These are phyloP conservation scores for Penicillium sp. DNA, from an alignment of 2,329 filamentous ascomycete genomes.

Conservation along the genomic window DNA sequence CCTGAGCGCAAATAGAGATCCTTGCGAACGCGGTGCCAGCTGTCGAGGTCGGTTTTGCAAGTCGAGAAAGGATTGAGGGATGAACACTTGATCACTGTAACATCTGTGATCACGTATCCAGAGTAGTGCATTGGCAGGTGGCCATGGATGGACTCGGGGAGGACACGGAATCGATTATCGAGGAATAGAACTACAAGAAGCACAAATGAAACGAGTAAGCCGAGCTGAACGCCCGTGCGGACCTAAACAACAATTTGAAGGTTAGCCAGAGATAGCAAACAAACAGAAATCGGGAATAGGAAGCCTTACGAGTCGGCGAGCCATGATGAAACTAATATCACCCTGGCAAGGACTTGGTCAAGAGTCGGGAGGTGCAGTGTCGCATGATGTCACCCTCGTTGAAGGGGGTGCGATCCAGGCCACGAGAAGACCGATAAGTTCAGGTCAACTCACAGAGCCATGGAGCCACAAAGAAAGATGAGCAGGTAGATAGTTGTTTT, in stretches of 20 bases:
- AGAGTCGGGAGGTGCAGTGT: conserved; percentile 29
- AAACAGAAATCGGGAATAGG: background rate
- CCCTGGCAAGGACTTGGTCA: conserved; percentile 36
- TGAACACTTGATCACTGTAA: conserved; percentile 77
- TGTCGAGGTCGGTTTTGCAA: conserved; percentile 71
- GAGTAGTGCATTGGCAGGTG: conserved; percentile 85
- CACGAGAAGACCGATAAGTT: conserved; percentile 31
- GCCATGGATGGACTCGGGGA: conserved; percentile 82
- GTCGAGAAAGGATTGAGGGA: conserved; percentile 73
- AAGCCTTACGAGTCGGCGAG: conserved; percentile 47
- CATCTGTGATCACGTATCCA: conserved; percentile 82
- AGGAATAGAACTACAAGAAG: conserved; percentile 77
- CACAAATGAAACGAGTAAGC: conserved; percentile 66
- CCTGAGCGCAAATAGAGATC: conserved; percentile 79
- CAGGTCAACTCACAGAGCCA: conserved; percentile 38
- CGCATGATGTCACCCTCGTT: conserved; percentile 36
- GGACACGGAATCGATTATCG: conserved; percentile 84
- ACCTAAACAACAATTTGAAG: conserved; percentile 45
- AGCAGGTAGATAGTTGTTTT: conserved; percentile 13
- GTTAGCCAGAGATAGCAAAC: conserved; percentile 12
- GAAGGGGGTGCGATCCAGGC: conserved; percentile 13
- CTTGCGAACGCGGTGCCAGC: conserved; percentile 87
- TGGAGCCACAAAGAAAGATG: conserved; percentile 16
- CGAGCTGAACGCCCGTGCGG: conserved; percentile 75
- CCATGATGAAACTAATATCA: conserved; percentile 41